Evolutionary conservation across 2,329 filamentous ascomycete species (phyloP).

Genomic region (Ustilaginoidea virens): DNA sequence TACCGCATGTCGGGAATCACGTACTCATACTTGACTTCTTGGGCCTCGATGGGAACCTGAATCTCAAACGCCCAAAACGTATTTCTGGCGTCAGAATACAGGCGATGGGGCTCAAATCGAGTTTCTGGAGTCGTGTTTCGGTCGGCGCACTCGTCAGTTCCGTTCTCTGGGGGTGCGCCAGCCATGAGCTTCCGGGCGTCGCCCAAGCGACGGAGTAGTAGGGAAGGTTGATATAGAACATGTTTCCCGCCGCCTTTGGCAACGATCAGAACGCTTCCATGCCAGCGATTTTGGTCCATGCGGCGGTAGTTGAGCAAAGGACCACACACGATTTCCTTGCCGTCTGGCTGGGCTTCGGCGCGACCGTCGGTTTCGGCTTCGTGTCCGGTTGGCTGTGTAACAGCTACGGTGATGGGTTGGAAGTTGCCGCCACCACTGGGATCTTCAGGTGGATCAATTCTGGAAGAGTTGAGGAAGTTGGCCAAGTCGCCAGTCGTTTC

Average conservation of each 20-base stretch:
- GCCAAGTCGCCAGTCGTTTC: conserved; percentile 34
- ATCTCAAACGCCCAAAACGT: conserved; percentile 94
- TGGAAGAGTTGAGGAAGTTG: conserved; percentile 38
- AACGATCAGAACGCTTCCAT: conserved; percentile 76
- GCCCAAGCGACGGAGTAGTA: conserved; percentile 35
- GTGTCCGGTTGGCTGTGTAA: conserved; percentile 8
- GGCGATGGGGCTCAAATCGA: conserved; percentile 24
- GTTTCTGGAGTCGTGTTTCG: conserved; percentile 25
- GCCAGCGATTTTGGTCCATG: conserved; percentile 60
- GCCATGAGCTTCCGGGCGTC: conserved; percentile 9
- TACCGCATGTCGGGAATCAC: conserved; percentile 51
- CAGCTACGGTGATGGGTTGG: conserved; percentile 34
- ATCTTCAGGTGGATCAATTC: conserved; percentile 27
- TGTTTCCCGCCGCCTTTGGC: conserved; percentile 52
- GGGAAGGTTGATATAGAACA: conserved; percentile 40
- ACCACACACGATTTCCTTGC: conserved; percentile 50
- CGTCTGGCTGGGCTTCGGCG: conserved; percentile 19
- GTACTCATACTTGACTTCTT: conserved; percentile 69
- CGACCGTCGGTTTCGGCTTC: conserved; percentile 3
- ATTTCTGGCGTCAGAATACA: conserved; percentile 50
- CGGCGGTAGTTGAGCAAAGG: conserved; percentile 65
- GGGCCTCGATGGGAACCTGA: conserved; percentile 54
- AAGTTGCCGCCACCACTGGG: conserved; percentile 19
- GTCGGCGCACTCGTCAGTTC: conserved; percentile 11
- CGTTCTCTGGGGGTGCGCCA: conserved; percentile 11